These are phyloP conservation scores for Chaetomidium leptoderma DNA, from an alignment of 495 filamentous ascomycete species.

Conservation along the genomic window DNA sequence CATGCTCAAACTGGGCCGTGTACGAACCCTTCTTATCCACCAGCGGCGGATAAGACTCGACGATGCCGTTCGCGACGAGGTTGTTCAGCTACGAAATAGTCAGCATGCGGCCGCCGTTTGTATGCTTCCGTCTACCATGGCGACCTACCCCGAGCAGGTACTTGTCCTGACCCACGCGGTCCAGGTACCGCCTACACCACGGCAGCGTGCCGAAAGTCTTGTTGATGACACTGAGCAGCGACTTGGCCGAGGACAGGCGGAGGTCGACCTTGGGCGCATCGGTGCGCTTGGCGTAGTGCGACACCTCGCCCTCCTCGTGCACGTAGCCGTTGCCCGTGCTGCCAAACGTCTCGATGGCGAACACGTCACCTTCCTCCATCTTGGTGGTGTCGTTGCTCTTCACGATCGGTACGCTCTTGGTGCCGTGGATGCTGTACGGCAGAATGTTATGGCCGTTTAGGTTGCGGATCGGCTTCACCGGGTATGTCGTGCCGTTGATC, in stretches of 20 bases:
- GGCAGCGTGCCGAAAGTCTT: conserved; percentile 90
- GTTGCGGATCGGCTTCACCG: conserved; percentile 81
- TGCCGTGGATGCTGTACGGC: conserved; percentile 81
- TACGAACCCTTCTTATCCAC: conserved; percentile 92
- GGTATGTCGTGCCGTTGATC: conserved; percentile 69
- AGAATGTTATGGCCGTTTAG: conserved; percentile 86
- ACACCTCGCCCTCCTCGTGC: conserved; percentile 75
- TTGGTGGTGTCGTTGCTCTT: conserved; percentile 74
- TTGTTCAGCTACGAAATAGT: conserved; percentile 71
- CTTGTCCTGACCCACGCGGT: conserved; percentile 80
- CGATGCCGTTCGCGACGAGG: conserved; percentile 75
- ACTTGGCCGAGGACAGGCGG: conserved; percentile 72
- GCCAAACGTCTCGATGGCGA: conserved; percentile 91
- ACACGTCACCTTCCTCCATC: conserved; percentile 93
- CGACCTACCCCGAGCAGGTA: conserved; percentile 73
- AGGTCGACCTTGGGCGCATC: conserved; percentile 65
- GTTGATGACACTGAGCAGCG: conserved; percentile 76
- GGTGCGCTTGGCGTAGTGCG: conserved; percentile 65
- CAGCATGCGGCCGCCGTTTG: background rate
- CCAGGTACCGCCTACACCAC: conserved; percentile 80
- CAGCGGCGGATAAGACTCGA: conserved; percentile 85
- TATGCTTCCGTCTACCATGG: background rate
- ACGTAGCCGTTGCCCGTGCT: conserved; percentile 87
- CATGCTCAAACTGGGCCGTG: conserved; percentile 93
- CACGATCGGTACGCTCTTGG: conserved; percentile 85